phyloP scores from a whole-genome alignment of 1,284 basidiomycete genomes.

The Tilletia horrida region DNA sequence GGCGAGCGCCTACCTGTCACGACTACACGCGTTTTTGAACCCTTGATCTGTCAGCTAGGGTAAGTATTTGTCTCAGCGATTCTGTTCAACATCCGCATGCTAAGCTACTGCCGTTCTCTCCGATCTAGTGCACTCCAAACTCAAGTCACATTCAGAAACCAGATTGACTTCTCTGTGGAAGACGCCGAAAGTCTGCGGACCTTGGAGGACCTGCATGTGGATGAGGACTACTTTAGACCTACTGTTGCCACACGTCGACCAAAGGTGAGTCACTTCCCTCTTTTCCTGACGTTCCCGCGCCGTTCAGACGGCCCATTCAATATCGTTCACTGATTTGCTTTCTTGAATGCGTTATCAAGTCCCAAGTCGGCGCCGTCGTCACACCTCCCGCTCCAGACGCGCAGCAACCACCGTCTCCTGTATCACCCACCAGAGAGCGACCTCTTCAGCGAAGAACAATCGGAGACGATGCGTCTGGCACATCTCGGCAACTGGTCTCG shows the following conservation, averaged over 20 bases:
- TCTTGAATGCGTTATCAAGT: background rate
- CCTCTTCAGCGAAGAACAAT: background rate
- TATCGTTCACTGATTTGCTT: background rate
- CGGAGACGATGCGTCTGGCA: background rate
- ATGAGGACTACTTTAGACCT: constrained; percentile 42
- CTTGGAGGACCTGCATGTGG: constrained; percentile 31
- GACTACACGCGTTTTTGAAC: constrained; percentile 28
- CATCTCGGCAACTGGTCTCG: background rate
- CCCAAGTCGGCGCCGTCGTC: background rate
- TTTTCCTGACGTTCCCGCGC: background rate
- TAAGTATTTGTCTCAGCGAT: constrained; percentile 4
- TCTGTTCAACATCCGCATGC: background rate
- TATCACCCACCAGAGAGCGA: background rate
- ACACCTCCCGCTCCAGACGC: background rate
- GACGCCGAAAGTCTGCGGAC: constrained; percentile 26
- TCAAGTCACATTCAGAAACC: constrained; percentile 34
- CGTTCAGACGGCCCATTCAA: too few relatives aligned
- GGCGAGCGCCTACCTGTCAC: constrained; percentile 34
- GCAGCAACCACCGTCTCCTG: background rate
- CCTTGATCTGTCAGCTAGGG: constrained; percentile 8
- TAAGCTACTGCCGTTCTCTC: background rate
- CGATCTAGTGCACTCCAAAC: constrained; percentile 29
- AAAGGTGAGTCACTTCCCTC: background rate
- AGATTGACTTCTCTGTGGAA: constrained; percentile 32
- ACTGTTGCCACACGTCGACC: constrained; percentile 2